Percentiles rank a stretch among this genome's conserved stretches.
These are phyloP conservation scores for Lecanosticta acicola DNA, from an alignment of 2,329 filamentous ascomycete genomes.

Conservation along the genomic window DNA sequence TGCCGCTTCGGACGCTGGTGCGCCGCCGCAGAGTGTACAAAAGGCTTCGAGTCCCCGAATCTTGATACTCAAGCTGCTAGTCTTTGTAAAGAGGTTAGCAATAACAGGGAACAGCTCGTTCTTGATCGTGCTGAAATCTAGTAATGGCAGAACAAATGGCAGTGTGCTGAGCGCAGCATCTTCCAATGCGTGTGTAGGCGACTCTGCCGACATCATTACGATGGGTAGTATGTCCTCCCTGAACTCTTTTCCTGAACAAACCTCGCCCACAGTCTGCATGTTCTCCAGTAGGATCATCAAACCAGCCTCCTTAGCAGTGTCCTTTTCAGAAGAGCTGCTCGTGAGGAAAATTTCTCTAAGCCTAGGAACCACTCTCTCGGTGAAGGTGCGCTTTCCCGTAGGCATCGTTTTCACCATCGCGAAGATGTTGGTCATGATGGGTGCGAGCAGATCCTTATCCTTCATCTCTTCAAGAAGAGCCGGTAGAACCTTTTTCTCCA, in stretches of 20 bases:
- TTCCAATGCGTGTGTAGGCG: constrained; percentile 79
- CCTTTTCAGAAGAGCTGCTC: constrained; percentile 60
- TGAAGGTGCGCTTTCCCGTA: constrained; percentile 69
- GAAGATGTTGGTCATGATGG: constrained; percentile 88
- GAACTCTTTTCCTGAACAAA: constrained; percentile 85
- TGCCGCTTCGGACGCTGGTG: constrained; percentile 34
- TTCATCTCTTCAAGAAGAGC: constrained; percentile 90
- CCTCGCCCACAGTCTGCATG: constrained; percentile 66
- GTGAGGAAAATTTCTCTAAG: constrained; percentile 76
- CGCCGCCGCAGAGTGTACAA: constrained; percentile 79
- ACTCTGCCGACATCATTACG: constrained; percentile 76
- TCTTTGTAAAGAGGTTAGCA: constrained; percentile 83
- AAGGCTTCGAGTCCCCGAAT: constrained; percentile 87
- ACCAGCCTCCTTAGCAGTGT: constrained; percentile 78
- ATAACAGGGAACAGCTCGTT: constrained; percentile 94
- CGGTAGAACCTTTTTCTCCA: constrained; percentile 90
- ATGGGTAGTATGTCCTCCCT: constrained; percentile 93
- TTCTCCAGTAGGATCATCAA: constrained; percentile 88
- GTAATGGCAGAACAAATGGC: constrained; percentile 72
- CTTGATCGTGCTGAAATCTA: constrained; percentile 96
- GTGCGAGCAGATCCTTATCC: constrained; percentile 75
- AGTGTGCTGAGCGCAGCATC: constrained; percentile 78
- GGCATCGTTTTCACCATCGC: constrained; percentile 78
- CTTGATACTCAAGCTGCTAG: constrained; percentile 90
- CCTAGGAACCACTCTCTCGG: constrained; percentile 77